Base-by-base conservation (phyloP, 2,329 filamentous ascomycete genomes). In the Aureobasidium uvarum region DNA sequence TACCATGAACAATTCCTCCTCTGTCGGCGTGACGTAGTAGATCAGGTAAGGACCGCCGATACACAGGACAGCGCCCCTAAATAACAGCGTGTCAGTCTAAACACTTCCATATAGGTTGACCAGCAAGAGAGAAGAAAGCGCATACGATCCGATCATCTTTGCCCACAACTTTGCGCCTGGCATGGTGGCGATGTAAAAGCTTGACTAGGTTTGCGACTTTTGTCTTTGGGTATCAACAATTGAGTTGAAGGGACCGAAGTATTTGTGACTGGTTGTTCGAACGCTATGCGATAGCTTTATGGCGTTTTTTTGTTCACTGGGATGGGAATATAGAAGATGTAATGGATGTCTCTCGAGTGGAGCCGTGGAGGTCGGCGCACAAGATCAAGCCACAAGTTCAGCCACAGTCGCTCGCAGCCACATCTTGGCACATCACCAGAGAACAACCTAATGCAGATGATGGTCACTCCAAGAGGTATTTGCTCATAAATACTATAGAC, bases 41-140 rank as follows among this genome's bases (percentile, higher is more conserved):
- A 94, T 89, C 62, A 98, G 80, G 18, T 89, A 89, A 28, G 95
- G 95, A 3, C 95, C 95, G 62, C 95, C 95, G 67, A 97, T 83
- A 73, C 86, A 88, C 71, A 95, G 82, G 54, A 83, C 77, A 48
- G 81, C 83, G 71, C 90, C 91, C 66, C 93, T 97, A 72, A 64
- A 33, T 7, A 16, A 55, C 51, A 60, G 45, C 13, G 31, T 33
- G 11, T 66, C 60, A 55, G 36, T 20, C 41, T 62, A 31, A 41
- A 64, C 55, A 55, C 33, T 45, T 59, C 48, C 33, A 41, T 50
- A 51, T 8, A n/a, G 6, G 1, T 20, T 7, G 8, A 28, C 5
- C 2, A 18, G 16, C n/a, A 6, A 5, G 13, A 38, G 46, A 58
- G 67, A 60, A 66, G 69, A 63, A 65, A 65, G 65, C 45, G 77